Evolutionary conservation across 2,329 filamentous ascomycete genomes (phyloP), one percentile per base, ranked within the genome.

Genomic region (Alternaria solani): DNA sequence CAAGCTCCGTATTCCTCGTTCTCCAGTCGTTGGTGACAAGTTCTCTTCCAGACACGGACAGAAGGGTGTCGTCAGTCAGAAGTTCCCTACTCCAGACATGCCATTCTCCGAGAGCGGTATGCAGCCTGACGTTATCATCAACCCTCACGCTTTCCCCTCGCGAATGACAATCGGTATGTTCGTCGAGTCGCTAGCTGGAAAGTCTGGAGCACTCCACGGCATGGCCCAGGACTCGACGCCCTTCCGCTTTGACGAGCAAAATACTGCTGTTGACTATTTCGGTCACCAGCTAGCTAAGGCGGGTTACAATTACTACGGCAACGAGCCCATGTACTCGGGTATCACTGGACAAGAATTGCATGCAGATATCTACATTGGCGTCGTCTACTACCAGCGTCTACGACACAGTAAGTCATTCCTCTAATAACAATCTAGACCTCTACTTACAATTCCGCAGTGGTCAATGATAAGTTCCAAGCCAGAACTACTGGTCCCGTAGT

Each of bases 91-190:
- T 2, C 84, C 91, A 60, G 94, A 98, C 78, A 95, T 99, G 92
- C 95, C 95, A 4, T 99, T 98, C 81, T 93, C 92, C 3, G 95
- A 99, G 81, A 92, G 91, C 6, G 95, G 95, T 55, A 98, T 99
- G 62, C 94, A 97, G 75, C 95, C 95, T 9, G 95, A 99, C 80
- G 86, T 97, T 72, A 99, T 99, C 80, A 99, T 99, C 85, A 99
- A 99, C 82, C 95, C 95, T 41, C 95, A 99, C 85, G 95, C 95
- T 75, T 99, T 99, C 86, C 95, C 95, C 7, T 98, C 94, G 46
- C 94, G 95, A 81, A 99, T 99, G 95, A 99, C 95, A 20, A 99
- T 99, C 76, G 95, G 95, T 75, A 98, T 98, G 92, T 98, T 99
- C 80, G 89, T 99, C 75, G 95, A 99, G 83, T 97, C 94, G 5